Conservation (phyloP, 208 protist species). For the Acanthamoeba lugdunensis region DNA sequence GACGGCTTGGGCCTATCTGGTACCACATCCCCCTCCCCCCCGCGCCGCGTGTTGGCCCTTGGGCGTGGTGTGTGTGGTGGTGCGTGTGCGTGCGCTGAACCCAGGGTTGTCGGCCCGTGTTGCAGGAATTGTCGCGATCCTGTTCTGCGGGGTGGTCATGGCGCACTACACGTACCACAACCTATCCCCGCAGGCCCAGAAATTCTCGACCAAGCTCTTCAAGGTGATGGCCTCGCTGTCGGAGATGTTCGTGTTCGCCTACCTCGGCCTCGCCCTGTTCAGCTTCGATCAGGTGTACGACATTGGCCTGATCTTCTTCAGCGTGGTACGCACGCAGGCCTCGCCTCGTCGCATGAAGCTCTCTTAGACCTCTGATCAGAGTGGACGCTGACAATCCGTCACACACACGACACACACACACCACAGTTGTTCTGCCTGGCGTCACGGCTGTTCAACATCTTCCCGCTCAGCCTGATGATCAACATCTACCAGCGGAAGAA, state of each 20-base stretch:
- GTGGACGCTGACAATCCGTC: no score
- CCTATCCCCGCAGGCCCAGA: constrained; percentile 51
- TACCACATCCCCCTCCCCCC: neutral
- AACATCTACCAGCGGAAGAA: constrained; percentile 74
- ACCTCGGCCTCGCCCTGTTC: constrained; percentile 81
- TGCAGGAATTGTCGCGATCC: constrained; percentile 85
- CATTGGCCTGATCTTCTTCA: constrained; percentile 58
- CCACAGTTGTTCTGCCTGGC: constrained; percentile 31
- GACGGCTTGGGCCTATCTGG: constrained; percentile 62
- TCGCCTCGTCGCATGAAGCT: neutral
- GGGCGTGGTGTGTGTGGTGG: no score
- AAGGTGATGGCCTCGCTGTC: constrained; percentile 78
- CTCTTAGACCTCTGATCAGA: no score
- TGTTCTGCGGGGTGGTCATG: constrained; percentile 84
- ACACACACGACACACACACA: no score
- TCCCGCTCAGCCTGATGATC: constrained; percentile 77
- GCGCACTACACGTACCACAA: constrained; percentile 76
- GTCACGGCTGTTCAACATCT: constrained; percentile 77
- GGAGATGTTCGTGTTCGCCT: constrained; percentile 84
- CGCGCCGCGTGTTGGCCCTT: neutral
- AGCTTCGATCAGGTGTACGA: constrained; percentile 68
- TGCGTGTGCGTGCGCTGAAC: neutral
- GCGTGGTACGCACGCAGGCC: constrained; percentile 44
- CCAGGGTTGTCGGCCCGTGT: constrained; percentile 31
- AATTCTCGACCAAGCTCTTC: constrained; percentile 71